phyloP scores from a whole-genome alignment of 495 filamentous ascomycete genomes.

The Penicillium daleae region DNA sequence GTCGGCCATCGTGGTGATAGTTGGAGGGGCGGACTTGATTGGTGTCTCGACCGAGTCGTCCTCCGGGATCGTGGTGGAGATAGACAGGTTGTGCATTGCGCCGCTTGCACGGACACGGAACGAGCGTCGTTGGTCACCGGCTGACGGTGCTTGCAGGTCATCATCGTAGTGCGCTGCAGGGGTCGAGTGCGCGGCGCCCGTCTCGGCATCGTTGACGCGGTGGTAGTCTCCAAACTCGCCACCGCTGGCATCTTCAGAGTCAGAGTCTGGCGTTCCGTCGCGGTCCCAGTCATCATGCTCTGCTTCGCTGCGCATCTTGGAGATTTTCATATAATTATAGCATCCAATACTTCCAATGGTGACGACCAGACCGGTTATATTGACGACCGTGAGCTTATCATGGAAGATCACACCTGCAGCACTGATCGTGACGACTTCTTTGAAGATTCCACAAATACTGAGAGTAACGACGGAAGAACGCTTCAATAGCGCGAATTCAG shows the following conservation, averaged over 20 bases:
- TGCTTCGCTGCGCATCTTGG: constrained; percentile 80
- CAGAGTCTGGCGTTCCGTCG: constrained; percentile 36
- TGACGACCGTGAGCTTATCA: constrained; percentile 87
- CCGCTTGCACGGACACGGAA: constrained; percentile 46
- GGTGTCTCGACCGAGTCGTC: constrained; percentile 35
- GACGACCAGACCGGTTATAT: constrained; percentile 82
- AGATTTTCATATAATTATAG: constrained; percentile 95
- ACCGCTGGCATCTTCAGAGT: constrained; percentile 36
- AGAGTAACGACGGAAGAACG: constrained; percentile 95
- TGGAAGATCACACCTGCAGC: constrained; percentile 88
- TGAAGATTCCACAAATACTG: constrained; percentile 97
- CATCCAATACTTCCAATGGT: constrained; percentile 83
- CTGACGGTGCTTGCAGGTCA: constrained; percentile 34
- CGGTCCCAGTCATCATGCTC: constrained; percentile 33
- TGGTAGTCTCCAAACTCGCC: constrained; percentile 35
- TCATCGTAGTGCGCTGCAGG: constrained; percentile 29
- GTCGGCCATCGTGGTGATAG: constrained; percentile 37
- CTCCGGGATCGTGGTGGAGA: constrained; percentile 41
- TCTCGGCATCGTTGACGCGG: constrained; percentile 32
- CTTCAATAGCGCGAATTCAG: constrained; percentile 93
- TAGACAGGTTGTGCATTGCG: constrained; percentile 37
- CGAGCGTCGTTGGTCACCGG: constrained; percentile 38
- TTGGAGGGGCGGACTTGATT: constrained; percentile 40
- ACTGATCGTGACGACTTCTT: constrained; percentile 95
- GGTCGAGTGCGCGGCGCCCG: constrained; percentile 24